Evolutionary conservation across 495 filamentous ascomycete species (phyloP), one percentile per base, ranked within the genome.

Genomic region (Hypoxylon fuscum): DNA sequence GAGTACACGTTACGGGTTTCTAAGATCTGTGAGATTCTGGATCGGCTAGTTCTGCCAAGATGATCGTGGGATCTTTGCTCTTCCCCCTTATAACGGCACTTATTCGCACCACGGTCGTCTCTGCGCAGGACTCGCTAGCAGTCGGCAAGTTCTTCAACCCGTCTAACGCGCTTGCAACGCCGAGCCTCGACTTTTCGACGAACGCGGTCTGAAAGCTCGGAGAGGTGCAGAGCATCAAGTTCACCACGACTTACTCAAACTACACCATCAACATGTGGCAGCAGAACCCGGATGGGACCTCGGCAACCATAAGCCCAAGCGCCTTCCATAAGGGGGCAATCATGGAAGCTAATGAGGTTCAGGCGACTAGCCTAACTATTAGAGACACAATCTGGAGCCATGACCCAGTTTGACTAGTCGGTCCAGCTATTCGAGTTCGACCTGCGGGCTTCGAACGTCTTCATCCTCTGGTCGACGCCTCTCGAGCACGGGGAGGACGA

Each of bases 351-450:
- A 10, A 9, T 9, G 17, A 25, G 31, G 21, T 11, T 2, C 7
- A 11, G 7, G 1, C 8, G 2, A 12, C 5, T 5, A 25, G 15
- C 15, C 12, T 37, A 7, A 22, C 29, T 40, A 59, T 9, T 22
- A 42, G 50, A 51, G 35, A 40, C 47, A 1, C 14, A 52, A 25
- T 17, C 37, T 44, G 65, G 57, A 25, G 53, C 54, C 14, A 47
- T 55, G 9, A 57, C 48, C n/a, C 44, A 51, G 20, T 75, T 77
- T 31, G 62, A 66, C 27, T 76, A 72, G 75, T 42, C 49, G 20
- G 75, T 75, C 14, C 69, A 76, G 34, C 11, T 57, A 3, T 74
- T 66, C 41, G 41, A 55, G 10, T 68, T 75, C 27, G 51, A 74
- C 41, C 17, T 72, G 2, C 31, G 46, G 9, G 14, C 45, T 5